These are phyloP conservation scores for Schoenoplectus tabernaemontani DNA, from an alignment of 202 grass and related monocot species.

Conservation along the genomic window DNA sequence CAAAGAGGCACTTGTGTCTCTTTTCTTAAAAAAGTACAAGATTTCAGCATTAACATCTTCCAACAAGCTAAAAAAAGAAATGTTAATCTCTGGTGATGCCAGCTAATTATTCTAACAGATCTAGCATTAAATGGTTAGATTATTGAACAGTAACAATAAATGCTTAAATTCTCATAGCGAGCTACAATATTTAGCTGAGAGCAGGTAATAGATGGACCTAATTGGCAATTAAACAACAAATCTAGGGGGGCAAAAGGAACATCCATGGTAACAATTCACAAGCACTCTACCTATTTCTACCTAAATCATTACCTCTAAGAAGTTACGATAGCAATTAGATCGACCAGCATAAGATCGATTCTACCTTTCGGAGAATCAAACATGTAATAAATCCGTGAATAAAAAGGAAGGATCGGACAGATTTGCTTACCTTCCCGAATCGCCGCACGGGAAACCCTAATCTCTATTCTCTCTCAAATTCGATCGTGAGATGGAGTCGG, in stretches of 20 bases:
- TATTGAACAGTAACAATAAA: too few relatives aligned
- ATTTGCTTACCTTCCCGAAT: background rate
- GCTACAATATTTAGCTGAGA: too few relatives aligned
- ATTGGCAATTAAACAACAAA: background rate
- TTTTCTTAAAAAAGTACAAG: too few relatives aligned
- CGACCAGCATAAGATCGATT: background rate
- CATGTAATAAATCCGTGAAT: too few relatives aligned
- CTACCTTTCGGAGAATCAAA: background rate
- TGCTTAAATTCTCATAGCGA: background rate
- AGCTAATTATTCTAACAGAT: conserved; percentile 1
- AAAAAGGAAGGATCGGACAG: background rate
- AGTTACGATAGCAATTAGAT: background rate
- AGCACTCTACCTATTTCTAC: too few relatives aligned
- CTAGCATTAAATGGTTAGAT: too few relatives aligned
- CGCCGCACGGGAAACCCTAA: conserved; percentile 2
- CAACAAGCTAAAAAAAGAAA: too few relatives aligned
- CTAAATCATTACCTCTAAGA: background rate
- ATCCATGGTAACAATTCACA: background rate
- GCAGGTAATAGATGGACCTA: background rate
- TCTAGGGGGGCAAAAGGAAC: background rate
- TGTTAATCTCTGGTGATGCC: background rate
- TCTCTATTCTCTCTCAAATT: background rate
- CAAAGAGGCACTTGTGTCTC: too few relatives aligned
- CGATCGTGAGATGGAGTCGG: background rate
- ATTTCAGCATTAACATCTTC: too few relatives aligned